Percentiles rank a stretch among this genome's conserved stretches.
phyloP scores from a whole-genome alignment of 1,284 basidiomycete species.

The Irpex rosettiformis region DNA sequence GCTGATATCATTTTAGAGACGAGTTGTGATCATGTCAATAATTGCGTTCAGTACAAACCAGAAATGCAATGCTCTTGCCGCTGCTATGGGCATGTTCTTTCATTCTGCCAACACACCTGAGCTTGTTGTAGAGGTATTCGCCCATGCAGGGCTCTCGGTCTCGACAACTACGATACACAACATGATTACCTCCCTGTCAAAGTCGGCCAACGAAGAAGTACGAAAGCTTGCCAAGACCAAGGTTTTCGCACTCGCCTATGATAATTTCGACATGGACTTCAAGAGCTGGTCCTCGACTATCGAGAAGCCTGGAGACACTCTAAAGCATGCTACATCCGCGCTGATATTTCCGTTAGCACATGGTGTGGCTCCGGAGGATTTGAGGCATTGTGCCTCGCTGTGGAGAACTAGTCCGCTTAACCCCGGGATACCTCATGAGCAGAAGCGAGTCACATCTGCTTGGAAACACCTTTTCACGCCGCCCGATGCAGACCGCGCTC shows the following conservation, averaged over 20 bases:
- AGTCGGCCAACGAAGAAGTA: conserved; percentile 4
- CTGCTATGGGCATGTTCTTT: conserved; percentile 13
- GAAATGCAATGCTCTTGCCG: conserved; percentile 12
- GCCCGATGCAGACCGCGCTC: neutral
- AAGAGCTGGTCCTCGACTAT: conserved; percentile 22
- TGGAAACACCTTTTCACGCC: neutral
- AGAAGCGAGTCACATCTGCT: neutral
- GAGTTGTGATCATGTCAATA: neutral
- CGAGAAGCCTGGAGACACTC: conserved; percentile 17
- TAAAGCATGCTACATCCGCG: conserved; percentile 27
- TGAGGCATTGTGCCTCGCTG: conserved; percentile 27
- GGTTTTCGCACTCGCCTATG: conserved; percentile 23
- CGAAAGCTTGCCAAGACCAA: conserved; percentile 21
- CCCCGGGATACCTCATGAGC: neutral
- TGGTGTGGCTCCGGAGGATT: conserved; percentile 22
- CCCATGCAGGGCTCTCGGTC: conserved; percentile 3
- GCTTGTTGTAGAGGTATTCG: conserved; percentile 14
- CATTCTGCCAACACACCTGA: conserved; percentile 14
- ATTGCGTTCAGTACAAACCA: conserved; percentile 2
- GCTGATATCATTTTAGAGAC: neutral
- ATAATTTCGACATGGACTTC: conserved; percentile 31
- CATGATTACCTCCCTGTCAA: conserved; percentile 4
- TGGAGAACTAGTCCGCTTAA: conserved; percentile 21
- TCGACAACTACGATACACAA: conserved; percentile 1
- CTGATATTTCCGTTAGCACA: conserved; percentile 23